These are phyloP conservation scores for Lactuca sativa DNA, from an alignment of 129 eudicot genomes.

Conservation along the genomic window DNA sequence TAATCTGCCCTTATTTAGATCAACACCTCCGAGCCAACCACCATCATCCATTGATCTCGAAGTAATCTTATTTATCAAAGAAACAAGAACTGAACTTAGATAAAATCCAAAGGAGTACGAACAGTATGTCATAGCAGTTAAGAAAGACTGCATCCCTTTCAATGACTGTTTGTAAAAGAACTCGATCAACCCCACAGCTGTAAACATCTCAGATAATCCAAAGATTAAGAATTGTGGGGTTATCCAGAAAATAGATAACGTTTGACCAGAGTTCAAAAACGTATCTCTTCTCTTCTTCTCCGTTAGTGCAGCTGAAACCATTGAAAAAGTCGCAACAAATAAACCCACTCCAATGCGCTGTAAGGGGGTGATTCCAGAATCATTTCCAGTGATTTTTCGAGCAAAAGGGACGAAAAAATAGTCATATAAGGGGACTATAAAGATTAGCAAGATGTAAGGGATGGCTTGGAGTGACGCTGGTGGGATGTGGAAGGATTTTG, in stretches of 20 bases:
- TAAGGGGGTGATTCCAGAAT: constrained; percentile 74
- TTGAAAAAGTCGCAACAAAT: constrained; percentile 72
- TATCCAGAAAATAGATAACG: constrained; percentile 71
- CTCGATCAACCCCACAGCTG: constrained; percentile 93
- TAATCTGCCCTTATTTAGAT: constrained; percentile 75
- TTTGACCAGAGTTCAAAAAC: constrained; percentile 27
- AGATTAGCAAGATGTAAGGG: constrained; percentile 79
- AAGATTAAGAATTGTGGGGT: constrained; percentile 87
- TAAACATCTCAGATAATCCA: constrained; percentile 92
- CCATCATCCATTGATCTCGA: constrained; percentile 41
- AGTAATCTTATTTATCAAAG: constrained; percentile 73
- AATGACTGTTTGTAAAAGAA: constrained; percentile 82
- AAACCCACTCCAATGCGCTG: constrained; percentile 85
- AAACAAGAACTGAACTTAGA: constrained; percentile 81
- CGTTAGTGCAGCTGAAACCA: constrained; percentile 82
- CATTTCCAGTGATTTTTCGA: constrained; percentile 63
- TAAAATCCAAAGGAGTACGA: constrained; percentile 95
- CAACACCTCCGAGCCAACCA: constrained; percentile 74
- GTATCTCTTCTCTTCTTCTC: constrained; percentile 65
- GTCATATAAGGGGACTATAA: constrained; percentile 82
- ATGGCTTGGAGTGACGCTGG: constrained; percentile 99
- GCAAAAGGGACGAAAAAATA: constrained; percentile 72
- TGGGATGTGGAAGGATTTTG: constrained; percentile 69
- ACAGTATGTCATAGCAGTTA: constrained; percentile 85
- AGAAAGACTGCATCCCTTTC: constrained; percentile 83